These are phyloP conservation scores for Candida montana DNA, from an alignment of 805 yeast genomes.

Conservation along the genomic window DNA sequence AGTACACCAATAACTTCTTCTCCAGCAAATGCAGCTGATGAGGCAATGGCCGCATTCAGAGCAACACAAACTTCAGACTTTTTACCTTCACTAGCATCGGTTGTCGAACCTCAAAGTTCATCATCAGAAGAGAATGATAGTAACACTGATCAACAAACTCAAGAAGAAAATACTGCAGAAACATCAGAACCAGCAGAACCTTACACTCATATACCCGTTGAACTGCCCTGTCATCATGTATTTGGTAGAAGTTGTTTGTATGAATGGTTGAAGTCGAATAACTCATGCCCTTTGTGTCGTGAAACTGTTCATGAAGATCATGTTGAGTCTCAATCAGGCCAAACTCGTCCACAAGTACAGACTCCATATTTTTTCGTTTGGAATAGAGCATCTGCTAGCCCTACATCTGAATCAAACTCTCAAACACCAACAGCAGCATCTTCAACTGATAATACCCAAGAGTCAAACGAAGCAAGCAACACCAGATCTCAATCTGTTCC, in stretches of 20 bases:
- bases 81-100: not conserved
- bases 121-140: not conserved
- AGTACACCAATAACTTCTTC: not conserved
- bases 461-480: no score
- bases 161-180: slow-evolving; percentile 3
- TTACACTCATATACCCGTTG: slow-evolving; percentile 57
- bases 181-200: slow-evolving; percentile 8
- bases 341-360: slow-evolving; percentile 18
- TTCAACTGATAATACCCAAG: not conserved
- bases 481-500: no score
- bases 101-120: not conserved
- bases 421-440: slow-evolving; percentile 7
- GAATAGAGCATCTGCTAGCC: not conserved
- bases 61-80: slow-evolving; percentile 3
- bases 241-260: slow-evolving; percentile 83
- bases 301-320: slow-evolving; percentile 27
- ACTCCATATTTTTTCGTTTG: slow-evolving; percentile 3
- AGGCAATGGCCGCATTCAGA: slow-evolving; percentile 6
- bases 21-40: not conserved
- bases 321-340: not conserved
- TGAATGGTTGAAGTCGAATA: slow-evolving; percentile 74
- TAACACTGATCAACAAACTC: not conserved
- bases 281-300: slow-evolving; percentile 86
- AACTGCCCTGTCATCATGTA: slow-evolving; percentile 79
- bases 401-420: slow-evolving; percentile 1